phyloP scores from a whole-genome alignment of 805 yeast genomes.

The Wickerhamomyces pijperi region DNA sequence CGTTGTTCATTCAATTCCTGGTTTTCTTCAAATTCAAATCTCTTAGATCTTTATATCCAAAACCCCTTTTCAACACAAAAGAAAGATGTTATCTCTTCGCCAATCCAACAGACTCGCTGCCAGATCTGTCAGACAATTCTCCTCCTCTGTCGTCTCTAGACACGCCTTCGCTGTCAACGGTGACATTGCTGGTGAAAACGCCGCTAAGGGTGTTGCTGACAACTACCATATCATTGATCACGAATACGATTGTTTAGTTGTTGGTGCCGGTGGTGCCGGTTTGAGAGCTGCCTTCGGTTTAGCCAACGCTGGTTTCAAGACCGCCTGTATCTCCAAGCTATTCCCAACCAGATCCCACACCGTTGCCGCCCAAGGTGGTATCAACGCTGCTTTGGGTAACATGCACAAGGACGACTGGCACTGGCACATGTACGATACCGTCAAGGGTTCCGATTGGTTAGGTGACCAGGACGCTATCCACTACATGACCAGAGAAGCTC shows the following conservation, averaged over 20 bases:
- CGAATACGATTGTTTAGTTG: conserved; percentile 95
- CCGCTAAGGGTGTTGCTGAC: conserved; percentile 42
- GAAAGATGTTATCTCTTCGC: conserved; percentile 16
- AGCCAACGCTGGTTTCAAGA: conserved; percentile 93
- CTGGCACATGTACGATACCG: conserved; percentile 99
- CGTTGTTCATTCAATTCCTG: too few species aligned
- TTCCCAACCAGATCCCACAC: conserved; percentile 99
- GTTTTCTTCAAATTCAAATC: too few species aligned
- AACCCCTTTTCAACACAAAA: not conserved
- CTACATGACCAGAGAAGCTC: conserved; percentile 98
- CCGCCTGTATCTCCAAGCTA: conserved; percentile 93
- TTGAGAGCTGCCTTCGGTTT: conserved; percentile 96
- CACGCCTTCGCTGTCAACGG: conserved; percentile 24
- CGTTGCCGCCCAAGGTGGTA: conserved; percentile 99
- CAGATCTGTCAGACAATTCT: conserved; percentile 10
- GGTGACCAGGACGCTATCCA: conserved; percentile 99
- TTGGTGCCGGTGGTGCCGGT: conserved; percentile 99
- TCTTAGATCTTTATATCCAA: not conserved
- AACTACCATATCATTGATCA: conserved; percentile 92
- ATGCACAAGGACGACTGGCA: conserved; percentile 99
- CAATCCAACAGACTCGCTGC: conserved; percentile 13
- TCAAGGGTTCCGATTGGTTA: conserved; percentile 98
- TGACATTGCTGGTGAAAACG: conserved; percentile 36
- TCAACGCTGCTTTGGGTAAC: conserved; percentile 96
- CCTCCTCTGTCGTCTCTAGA: conserved; percentile 11